Evolutionary conservation across 495 filamentous ascomycete genomes (phyloP).

Genomic region (Penicillium antarcticum): DNA sequence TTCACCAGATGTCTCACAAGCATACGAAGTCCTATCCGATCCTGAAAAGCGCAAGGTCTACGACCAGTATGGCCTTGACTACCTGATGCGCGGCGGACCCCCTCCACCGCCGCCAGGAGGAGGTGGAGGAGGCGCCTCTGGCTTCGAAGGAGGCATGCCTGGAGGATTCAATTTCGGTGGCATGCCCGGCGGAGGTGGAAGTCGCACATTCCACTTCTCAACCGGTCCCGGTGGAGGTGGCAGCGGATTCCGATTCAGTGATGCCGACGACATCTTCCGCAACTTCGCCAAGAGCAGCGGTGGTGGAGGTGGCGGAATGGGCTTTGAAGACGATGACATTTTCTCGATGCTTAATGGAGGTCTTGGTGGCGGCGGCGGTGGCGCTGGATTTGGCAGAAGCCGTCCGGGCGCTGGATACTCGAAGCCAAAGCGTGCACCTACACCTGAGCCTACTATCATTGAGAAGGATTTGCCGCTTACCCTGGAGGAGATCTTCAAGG

Average conservation of each 20-base stretch:
- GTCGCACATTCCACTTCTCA: slow-evolving; percentile 72
- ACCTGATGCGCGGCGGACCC: slow-evolving; percentile 78
- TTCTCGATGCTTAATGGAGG: slow-evolving; percentile 46
- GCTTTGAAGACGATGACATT: slow-evolving; percentile 53
- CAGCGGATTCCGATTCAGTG: slow-evolving; percentile 72
- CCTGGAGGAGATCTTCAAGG: slow-evolving; percentile 82
- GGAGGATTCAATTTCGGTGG: slow-evolving; percentile 51
- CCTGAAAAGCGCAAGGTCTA: slow-evolving; percentile 96
- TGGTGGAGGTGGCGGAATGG: slow-evolving; percentile 46
- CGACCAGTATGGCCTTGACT: slow-evolving; percentile 92
- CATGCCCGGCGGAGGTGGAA: slow-evolving; percentile 55
- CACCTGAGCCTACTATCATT: slow-evolving; percentile 86
- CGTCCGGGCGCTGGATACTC: slow-evolving; percentile 40
- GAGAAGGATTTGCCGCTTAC: slow-evolving; percentile 79
- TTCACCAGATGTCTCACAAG: slow-evolving; percentile 77
- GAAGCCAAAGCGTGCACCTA: slow-evolving; percentile 47
- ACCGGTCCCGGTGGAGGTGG: slow-evolving; percentile 52
- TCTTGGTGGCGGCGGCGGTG: slow-evolving; percentile 36
- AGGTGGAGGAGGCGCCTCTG: slow-evolving; percentile 45
- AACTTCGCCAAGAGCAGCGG: slow-evolving; percentile 64
- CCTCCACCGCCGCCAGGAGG: slow-evolving; percentile 58
- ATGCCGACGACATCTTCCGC: slow-evolving; percentile 79
- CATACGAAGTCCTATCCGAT: slow-evolving; percentile 96
- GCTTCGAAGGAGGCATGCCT: slow-evolving; percentile 56
- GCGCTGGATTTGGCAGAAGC: slow-evolving; percentile 28